These are phyloP conservation scores for Chlorella sp. DNA, from an alignment of 139 green algal species.

Conservation along the genomic window DNA sequence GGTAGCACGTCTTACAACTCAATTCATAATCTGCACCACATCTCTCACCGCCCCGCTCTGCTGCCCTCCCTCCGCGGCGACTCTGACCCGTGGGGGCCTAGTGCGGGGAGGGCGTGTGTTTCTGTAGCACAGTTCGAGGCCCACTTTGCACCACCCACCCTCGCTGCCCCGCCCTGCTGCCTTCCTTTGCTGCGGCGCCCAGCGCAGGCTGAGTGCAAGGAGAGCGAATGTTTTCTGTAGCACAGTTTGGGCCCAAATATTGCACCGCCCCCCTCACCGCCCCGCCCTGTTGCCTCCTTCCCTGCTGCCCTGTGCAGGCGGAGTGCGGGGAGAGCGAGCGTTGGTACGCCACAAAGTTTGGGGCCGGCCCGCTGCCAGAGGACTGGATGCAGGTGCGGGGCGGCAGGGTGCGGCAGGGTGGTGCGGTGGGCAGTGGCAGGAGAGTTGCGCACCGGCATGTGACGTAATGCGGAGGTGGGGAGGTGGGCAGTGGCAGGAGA, in stretches of 20 bases:
- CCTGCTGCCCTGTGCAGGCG: constrained; percentile 22
- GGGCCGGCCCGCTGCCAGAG: constrained; percentile 51
- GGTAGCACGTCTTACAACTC: no score
- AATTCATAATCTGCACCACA: no score
- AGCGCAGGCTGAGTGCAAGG: neutral
- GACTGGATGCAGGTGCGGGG: constrained; percentile 58
- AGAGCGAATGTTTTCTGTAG: neutral
- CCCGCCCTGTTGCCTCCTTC: neutral
- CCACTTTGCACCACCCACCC: no score
- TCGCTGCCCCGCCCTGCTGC: no score
- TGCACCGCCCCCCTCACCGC: no score
- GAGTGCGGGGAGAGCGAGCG: constrained; percentile 42
- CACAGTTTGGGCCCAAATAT: no score
- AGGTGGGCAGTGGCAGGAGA: neutral
- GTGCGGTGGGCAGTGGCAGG: neutral
- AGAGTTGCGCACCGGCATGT: neutral
- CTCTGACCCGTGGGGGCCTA: no score
- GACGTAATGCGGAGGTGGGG: neutral
- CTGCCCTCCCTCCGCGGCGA: no score
- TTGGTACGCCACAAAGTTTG: constrained; percentile 82
- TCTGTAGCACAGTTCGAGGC: no score
- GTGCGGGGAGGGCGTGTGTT: no score
- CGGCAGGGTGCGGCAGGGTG: constrained; percentile 7
- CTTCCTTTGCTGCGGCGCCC: neutral
- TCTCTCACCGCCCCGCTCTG: no score